These are phyloP conservation scores for Bassia scoparia DNA, from an alignment of 148 eudicot genomes.

Conservation along the genomic window DNA sequence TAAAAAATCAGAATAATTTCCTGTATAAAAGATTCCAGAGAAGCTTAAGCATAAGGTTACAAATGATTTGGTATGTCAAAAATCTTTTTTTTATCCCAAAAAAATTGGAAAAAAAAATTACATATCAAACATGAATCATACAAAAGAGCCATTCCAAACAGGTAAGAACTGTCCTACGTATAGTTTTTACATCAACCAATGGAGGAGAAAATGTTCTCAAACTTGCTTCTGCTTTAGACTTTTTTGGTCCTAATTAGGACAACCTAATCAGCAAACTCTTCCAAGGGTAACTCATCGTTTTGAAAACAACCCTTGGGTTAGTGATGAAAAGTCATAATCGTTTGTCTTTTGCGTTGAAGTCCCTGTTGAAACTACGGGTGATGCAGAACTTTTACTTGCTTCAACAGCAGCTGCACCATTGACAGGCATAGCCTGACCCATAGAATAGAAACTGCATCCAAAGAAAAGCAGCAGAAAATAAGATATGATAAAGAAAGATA, in stretches of 20 bases:
- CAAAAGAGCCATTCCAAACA: slow-evolving; percentile 8
- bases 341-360: slow-evolving; percentile 46
- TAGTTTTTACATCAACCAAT: slow-evolving; percentile 18
- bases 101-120: neutral
- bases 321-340: slow-evolving; percentile 85
- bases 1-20: slow-evolving; percentile 10
- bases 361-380: slow-evolving; percentile 40
- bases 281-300: slow-evolving; percentile 40
- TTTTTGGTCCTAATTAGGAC: slow-evolving; percentile 17
- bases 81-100: neutral
- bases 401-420: slow-evolving; percentile 52
- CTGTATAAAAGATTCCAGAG: neutral
- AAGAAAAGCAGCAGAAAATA: neutral
- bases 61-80: slow-evolving; percentile 14
- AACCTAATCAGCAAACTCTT: neutral
- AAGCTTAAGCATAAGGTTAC: neutral
- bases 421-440: slow-evolving; percentile 48
- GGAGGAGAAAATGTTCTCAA: neutral
- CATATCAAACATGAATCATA: slow-evolving; percentile 12
- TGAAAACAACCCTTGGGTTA: slow-evolving; percentile 81
- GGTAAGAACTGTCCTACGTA: slow-evolving; percentile 2
- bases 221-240: neutral
- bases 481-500: neutral
- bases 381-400: slow-evolving; percentile 34
- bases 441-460: slow-evolving; percentile 46